A percentile compares a stretch with the other conserved stretches of the same genome.
These are phyloP conservation scores for Pseudozyma pruni DNA, from an alignment of 1,284 basidiomycete genomes.

Conservation along the genomic window DNA sequence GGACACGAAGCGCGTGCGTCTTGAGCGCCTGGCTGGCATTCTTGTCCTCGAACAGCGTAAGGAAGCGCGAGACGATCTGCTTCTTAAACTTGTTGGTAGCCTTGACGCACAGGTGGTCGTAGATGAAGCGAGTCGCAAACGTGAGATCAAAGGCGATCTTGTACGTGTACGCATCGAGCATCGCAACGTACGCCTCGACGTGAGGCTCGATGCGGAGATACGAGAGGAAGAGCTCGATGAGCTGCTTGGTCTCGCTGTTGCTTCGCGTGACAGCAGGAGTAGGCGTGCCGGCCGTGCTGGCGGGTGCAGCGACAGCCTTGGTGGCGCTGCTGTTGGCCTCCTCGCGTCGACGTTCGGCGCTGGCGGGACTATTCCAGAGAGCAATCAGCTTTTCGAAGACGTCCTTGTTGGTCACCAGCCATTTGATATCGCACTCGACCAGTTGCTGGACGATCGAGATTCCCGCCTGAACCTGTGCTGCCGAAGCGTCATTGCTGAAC, in stretches of 20 bases:
- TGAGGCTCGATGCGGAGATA: constrained; percentile 75
- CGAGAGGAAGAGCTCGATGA: constrained; percentile 73
- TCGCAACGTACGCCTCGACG: constrained; percentile 87
- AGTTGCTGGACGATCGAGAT: constrained; percentile 83
- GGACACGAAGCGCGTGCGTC: constrained; percentile 83
- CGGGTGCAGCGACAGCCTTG: constrained; percentile 32
- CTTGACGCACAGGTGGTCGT: constrained; percentile 79
- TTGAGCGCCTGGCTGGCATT: constrained; percentile 81
- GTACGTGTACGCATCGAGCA: constrained; percentile 84
- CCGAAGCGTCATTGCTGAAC: constrained; percentile 47
- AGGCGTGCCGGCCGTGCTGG: constrained; percentile 3
- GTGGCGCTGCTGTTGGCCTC: constrained; percentile 46
- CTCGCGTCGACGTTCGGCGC: constrained; percentile 50
- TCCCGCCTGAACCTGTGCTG: constrained; percentile 64
- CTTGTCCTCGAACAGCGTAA: constrained; percentile 81
- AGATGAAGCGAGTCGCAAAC: constrained; percentile 85
- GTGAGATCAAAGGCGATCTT: constrained; percentile 85
- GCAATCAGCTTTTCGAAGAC: constrained; percentile 66
- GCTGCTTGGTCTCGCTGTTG: constrained; percentile 76
- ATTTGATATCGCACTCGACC: constrained; percentile 75
- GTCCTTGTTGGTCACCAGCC: constrained; percentile 72
- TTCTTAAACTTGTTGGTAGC: constrained; percentile 76
- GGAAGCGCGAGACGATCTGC: constrained; percentile 84
- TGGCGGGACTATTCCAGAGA: constrained; percentile 66
- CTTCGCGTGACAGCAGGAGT: constrained; percentile 12